phyloP scores from a whole-genome alignment of 2,329 filamentous ascomycete species.

The Colletotrichum cordylinicola region DNA sequence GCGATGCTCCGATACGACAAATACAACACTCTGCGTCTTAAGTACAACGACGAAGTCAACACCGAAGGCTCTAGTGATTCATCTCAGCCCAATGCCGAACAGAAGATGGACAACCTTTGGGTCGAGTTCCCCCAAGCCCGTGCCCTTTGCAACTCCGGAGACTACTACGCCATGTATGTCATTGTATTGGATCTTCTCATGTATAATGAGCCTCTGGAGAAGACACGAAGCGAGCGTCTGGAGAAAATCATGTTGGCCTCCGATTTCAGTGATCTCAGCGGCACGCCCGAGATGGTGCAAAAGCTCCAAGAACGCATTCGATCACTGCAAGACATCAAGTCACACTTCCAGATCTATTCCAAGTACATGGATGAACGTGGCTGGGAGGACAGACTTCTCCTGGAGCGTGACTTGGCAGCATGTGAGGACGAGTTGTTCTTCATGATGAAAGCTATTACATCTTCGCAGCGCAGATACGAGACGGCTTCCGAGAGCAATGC shows the following conservation, averaged over 20 bases:
- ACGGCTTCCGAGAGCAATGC: conserved; percentile 76
- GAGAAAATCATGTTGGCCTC: conserved; percentile 99
- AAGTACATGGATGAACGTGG: conserved; percentile 85
- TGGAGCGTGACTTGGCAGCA: conserved; percentile 86
- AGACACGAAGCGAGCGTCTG: conserved; percentile 91
- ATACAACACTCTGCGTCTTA: conserved; percentile 94
- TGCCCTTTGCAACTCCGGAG: conserved; percentile 94
- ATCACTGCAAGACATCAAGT: conserved; percentile 95
- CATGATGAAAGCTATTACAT: conserved; percentile 99
- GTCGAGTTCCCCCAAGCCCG: conserved; percentile 94
- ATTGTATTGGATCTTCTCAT: conserved; percentile 95
- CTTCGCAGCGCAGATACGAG: conserved; percentile 87
- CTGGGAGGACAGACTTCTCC: conserved; percentile 87
- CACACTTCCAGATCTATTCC: conserved; percentile 92
- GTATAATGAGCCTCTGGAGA: conserved; percentile 95
- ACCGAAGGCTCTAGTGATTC: conserved; percentile 61
- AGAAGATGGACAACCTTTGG: conserved; percentile 93
- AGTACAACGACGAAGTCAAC: conserved; percentile 94
- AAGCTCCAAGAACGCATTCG: conserved; percentile 90
- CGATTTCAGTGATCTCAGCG: conserved; percentile 95
- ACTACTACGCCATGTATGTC: conserved; percentile 98
- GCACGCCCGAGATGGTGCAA: conserved; percentile 91
- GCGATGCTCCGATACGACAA: conserved; percentile 96
- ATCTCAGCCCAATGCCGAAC: conserved; percentile 67
- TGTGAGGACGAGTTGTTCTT: conserved; percentile 99